Conservation (phyloP, 1,284 basidiomycete species). For the Marasmius oreades region DNA sequence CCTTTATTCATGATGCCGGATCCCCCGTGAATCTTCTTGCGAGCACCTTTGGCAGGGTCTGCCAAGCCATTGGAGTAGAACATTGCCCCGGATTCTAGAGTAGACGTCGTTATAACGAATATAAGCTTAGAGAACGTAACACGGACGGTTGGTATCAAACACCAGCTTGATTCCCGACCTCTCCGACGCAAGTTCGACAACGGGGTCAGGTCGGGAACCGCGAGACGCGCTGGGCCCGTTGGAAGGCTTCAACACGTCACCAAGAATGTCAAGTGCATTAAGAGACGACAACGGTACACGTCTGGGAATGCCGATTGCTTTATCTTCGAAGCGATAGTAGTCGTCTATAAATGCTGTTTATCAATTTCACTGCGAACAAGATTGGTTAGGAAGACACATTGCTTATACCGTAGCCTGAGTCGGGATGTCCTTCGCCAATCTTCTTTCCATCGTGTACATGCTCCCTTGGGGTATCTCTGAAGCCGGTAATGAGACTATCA, state of each 20-base stretch:
- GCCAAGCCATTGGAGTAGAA: constrained; percentile 64
- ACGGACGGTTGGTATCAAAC: constrained; percentile 70
- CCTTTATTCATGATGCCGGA: constrained; percentile 54
- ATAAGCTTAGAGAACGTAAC: not conserved
- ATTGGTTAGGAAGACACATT: not conserved
- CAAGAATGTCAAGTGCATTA: constrained; percentile 41
- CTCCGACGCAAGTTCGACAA: constrained; percentile 51
- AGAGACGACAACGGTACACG: constrained; percentile 33
- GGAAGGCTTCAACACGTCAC: constrained; percentile 41
- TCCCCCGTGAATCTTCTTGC: constrained; percentile 74
- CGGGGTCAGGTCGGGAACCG: constrained; percentile 32
- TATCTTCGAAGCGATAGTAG: constrained; percentile 54
- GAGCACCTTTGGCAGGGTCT: constrained; percentile 41
- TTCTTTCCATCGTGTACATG: constrained; percentile 49
- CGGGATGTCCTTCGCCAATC: constrained; percentile 56
- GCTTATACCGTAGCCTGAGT: constrained; percentile 53
- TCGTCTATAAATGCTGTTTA: constrained; percentile 42
- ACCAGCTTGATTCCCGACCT: constrained; percentile 57
- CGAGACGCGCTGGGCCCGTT: constrained; percentile 22
- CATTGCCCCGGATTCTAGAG: constrained; percentile 65
- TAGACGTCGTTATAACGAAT: not conserved
- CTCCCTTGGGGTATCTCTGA: constrained; percentile 41
- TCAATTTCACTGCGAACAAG: constrained; percentile 2
- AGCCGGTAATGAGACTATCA: constrained; percentile 49
- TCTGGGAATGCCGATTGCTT: constrained; percentile 31